Conservation (phyloP, 805 yeast species). For the Grigorovia jiainica region DNA sequence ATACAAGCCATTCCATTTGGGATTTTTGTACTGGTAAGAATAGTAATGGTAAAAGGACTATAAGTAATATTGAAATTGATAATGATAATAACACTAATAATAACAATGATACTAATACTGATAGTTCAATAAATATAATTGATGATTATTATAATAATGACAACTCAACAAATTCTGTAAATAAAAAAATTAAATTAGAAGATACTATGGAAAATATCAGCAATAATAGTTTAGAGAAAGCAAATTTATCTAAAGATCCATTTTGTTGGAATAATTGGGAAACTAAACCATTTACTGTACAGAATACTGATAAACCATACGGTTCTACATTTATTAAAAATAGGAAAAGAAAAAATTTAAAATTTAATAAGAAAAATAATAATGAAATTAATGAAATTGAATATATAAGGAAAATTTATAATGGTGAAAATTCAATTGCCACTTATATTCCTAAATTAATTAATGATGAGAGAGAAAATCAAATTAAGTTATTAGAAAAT, state of each 20-base stretch:
- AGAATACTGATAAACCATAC: conserved; percentile 13
- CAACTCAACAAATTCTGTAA: too few relatives aligned
- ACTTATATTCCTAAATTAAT: conserved; percentile 19
- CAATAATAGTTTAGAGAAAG: too few relatives aligned
- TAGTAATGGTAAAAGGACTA: too few relatives aligned
- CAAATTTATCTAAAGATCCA: conserved; percentile 19
- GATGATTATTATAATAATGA: too few relatives aligned
- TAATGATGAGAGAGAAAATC: conserved; percentile 20
- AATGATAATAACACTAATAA: not conserved
- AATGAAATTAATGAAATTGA: conserved; percentile 14
- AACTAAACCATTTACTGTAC: conserved; percentile 23
- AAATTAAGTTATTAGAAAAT: conserved; percentile 13
- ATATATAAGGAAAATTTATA: conserved; percentile 27
- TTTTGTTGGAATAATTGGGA: conserved; percentile 23
- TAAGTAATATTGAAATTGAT: conserved; percentile 3
- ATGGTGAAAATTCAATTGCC: conserved; percentile 30
- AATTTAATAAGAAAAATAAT: not conserved
- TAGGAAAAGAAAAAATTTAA: conserved; percentile 3
- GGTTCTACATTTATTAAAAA: conserved; percentile 31
- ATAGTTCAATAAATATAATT: too few relatives aligned
- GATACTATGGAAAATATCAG: too few relatives aligned
- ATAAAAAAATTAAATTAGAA: too few relatives aligned
- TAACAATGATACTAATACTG: too few relatives aligned
- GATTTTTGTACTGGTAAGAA: too few relatives aligned
- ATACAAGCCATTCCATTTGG: not conserved